A percentile compares a stretch with the other conserved stretches of the same genome.
These are phyloP conservation scores for Stachybotrys echinatus DNA, from an alignment of 2,329 filamentous ascomycete genomes.

Conservation along the genomic window DNA sequence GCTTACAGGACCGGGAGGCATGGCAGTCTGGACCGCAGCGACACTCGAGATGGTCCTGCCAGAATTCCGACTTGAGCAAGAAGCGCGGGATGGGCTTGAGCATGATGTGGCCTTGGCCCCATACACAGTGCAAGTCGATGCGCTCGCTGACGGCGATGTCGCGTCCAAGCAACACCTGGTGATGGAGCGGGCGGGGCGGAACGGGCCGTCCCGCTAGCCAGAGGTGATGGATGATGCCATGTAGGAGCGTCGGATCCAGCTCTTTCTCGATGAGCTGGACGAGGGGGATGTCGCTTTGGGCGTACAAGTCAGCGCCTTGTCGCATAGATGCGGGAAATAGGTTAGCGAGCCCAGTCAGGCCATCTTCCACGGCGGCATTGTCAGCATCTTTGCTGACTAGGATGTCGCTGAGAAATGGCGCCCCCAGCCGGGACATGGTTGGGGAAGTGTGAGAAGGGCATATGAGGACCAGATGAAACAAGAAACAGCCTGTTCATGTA, in stretches of 20 bases:
- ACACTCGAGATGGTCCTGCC: constrained; percentile 21
- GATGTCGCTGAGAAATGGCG: neutral
- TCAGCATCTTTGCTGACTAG: neutral
- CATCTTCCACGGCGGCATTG: too few relatives aligned
- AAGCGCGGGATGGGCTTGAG: constrained; percentile 35
- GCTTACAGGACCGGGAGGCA: neutral
- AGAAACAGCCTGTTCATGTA: neutral
- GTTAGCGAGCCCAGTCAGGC: neutral
- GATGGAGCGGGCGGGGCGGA: constrained; percentile 30
- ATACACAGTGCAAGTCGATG: constrained; percentile 32
- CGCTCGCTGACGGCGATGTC: constrained; percentile 30
- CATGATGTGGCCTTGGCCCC: constrained; percentile 29
- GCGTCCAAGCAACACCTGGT: constrained; percentile 25
- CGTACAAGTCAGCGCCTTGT: neutral
- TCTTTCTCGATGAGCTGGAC: neutral
- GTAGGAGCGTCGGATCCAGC: neutral
- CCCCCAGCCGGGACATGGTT: neutral
- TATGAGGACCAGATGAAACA: neutral
- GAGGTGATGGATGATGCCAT: neutral
- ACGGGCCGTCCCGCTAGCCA: constrained; percentile 5
- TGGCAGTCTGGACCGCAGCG: neutral
- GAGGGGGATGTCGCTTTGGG: constrained; percentile 2
- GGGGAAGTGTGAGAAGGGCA: neutral
- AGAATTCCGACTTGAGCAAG: constrained; percentile 29
- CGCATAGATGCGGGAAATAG: neutral